These are phyloP conservation scores for Debaryomyces nepalensis DNA, from an alignment of 1,139 yeast genomes.

Conservation along the genomic window DNA sequence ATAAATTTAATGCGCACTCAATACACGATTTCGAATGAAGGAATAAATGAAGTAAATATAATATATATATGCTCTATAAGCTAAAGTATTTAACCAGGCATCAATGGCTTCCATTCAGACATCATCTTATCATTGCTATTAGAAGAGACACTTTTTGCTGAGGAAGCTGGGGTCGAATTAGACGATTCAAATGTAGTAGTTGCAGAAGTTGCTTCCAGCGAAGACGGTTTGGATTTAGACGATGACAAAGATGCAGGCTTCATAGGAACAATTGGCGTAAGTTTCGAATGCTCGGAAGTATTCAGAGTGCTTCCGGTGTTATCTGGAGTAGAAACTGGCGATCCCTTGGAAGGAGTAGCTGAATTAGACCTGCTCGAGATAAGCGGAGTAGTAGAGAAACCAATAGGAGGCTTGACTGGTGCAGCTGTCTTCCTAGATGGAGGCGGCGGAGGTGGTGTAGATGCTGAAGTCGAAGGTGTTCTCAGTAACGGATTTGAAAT, in stretches of 20 bases:
- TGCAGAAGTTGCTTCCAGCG: neutral
- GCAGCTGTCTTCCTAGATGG: slow-evolving; percentile 28
- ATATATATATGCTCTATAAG: slow-evolving; percentile 4
- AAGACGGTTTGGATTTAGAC: slow-evolving; percentile 20
- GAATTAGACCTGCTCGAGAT: slow-evolving; percentile 44
- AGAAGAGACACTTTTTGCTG: slow-evolving; percentile 13
- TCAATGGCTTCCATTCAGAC: slow-evolving; percentile 62
- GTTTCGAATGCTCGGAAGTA: slow-evolving; percentile 12
- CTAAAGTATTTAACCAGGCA: slow-evolving; percentile 44
- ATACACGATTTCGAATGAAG: no score
- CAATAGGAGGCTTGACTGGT: slow-evolving; percentile 31
- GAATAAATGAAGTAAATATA: neutral
- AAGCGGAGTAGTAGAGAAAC: slow-evolving; percentile 45
- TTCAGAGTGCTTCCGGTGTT: slow-evolving; percentile 3
- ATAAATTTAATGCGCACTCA: no score
- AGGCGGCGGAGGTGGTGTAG: slow-evolving; percentile 31
- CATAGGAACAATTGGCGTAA: slow-evolving; percentile 42
- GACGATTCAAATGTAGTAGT: slow-evolving; percentile 2
- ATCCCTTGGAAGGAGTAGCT: slow-evolving; percentile 27
- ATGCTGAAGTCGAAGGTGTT: slow-evolving; percentile 13
- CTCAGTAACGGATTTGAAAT: neutral
- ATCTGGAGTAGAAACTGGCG: slow-evolving; percentile 12
- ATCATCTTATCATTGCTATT: slow-evolving; percentile 30
- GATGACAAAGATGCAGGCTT: slow-evolving; percentile 38
- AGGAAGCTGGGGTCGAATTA: slow-evolving; percentile 8